phyloP scores from a whole-genome alignment of 345 rosid genomes.

The Brassica juncea region DNA sequence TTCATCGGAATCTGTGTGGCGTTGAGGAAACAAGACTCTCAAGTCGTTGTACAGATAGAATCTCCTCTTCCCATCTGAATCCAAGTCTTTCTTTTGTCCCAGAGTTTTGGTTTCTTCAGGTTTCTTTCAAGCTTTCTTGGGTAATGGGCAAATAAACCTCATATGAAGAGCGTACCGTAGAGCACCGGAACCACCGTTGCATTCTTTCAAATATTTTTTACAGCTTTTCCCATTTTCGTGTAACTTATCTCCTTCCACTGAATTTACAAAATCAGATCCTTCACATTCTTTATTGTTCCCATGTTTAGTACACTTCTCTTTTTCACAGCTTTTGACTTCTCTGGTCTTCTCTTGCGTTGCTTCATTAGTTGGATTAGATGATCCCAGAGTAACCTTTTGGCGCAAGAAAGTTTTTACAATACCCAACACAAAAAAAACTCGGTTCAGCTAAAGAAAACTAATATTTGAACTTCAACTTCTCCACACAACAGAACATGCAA shows the following conservation, averaged over 20 bases:
- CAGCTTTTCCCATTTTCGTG: constrained; percentile 28
- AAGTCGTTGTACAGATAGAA: constrained; percentile 85
- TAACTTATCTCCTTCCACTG: constrained; percentile 23
- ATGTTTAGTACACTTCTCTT: neutral
- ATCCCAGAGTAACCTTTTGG: constrained; percentile 75
- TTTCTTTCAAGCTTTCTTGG: constrained; percentile 59
- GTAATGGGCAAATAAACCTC: constrained; percentile 71
- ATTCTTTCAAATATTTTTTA: constrained; percentile 39
- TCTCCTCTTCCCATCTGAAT: constrained; percentile 56
- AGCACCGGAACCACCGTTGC: constrained; percentile 56
- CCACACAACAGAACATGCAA: neutral
- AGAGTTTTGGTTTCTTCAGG: constrained; percentile 44
- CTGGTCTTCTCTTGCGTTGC: no score
- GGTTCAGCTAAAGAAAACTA: neutral
- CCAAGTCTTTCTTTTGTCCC: constrained; percentile 43
- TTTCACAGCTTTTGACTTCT: constrained; percentile 38
- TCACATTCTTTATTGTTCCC: constrained; percentile 36
- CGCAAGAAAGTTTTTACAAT: constrained; percentile 78
- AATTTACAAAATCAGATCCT: constrained; percentile 33
- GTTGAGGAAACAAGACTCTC: constrained; percentile 90
- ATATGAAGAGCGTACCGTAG: constrained; percentile 91
- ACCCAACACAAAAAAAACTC: neutral
- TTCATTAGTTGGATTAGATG: constrained; percentile 43
- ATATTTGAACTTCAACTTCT: neutral
- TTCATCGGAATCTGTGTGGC: constrained; percentile 93